Conservation (phyloP, 306 rosid species). For the Cucurbita pepo region DNA sequence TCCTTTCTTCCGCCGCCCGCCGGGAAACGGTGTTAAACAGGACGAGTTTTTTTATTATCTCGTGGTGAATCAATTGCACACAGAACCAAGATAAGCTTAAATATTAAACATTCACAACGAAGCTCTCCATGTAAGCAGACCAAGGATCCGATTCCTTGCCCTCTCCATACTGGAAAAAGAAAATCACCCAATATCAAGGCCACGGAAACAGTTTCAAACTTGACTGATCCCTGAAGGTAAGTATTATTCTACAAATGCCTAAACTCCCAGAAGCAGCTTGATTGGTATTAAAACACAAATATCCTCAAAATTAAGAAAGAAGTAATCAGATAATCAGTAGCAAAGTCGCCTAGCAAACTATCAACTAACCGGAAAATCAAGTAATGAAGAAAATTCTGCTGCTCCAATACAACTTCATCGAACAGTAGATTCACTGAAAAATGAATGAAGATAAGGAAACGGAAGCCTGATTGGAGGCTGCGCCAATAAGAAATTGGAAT, state of each 20-base stretch:
- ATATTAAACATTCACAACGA: background rate
- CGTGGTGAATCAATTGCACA: background rate
- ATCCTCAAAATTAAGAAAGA: background rate
- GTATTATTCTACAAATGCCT: background rate
- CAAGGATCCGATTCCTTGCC: slow-evolving; percentile 4
- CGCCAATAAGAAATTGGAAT: background rate
- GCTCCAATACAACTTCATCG: background rate
- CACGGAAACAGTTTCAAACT: background rate
- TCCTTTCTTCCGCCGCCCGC: background rate
- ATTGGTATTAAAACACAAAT: background rate
- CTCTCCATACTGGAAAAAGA: background rate
- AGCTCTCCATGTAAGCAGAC: background rate
- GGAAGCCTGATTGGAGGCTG: background rate
- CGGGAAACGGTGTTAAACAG: background rate
- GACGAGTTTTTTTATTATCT: background rate
- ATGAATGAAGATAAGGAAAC: background rate
- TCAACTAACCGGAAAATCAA: background rate
- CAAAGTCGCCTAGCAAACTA: background rate
- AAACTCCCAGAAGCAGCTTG: background rate
- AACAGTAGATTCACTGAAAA: background rate
- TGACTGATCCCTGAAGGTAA: background rate
- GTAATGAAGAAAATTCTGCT: background rate
- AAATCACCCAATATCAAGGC: background rate
- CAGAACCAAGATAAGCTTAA: background rate
- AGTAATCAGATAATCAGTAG: background rate